Evolutionary conservation across 2,329 filamentous ascomycete genomes (phyloP).

Genomic region (Penicillium sp.): DNA sequence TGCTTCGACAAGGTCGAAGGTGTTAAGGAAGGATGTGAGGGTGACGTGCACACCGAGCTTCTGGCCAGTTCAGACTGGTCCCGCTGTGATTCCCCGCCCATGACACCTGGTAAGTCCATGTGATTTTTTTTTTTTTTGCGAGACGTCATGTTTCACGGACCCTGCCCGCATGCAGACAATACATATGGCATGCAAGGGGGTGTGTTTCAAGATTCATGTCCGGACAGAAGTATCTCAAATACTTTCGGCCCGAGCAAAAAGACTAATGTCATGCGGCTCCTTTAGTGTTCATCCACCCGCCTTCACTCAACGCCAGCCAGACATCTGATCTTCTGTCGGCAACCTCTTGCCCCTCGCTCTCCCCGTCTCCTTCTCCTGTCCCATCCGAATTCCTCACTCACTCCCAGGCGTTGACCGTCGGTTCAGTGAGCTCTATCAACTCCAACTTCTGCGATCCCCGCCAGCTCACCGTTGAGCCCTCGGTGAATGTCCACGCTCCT

Average conservation of each 20-base stretch:
- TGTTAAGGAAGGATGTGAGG: conserved; percentile 65
- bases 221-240: no score
- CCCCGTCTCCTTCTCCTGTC: conserved; percentile 77
- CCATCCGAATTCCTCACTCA: conserved; percentile 69
- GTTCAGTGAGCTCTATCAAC: conserved; percentile 62
- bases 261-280: conserved; percentile 21
- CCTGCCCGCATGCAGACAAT: conserved; percentile 1
- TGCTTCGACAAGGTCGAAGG: conserved; percentile 61
- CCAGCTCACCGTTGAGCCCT: conserved; percentile 67
- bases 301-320: conserved; percentile 58
- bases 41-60: conserved; percentile 64
- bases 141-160: conserved; percentile 4
- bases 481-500: conserved; percentile 41
- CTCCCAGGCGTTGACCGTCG: conserved; percentile 59
- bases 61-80: conserved; percentile 71
- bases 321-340: conserved; percentile 66
- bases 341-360: conserved; percentile 71
- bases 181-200: conserved; percentile 9
- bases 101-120: conserved; percentile 75
- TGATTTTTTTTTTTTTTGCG: neutral
- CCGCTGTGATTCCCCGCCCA: conserved; percentile 70
- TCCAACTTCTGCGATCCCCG: conserved; percentile 88
- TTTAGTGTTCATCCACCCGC: conserved; percentile 61
- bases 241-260: conserved; percentile 2
- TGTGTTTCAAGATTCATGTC: no score